phyloP scores from a whole-genome alignment of 2,329 filamentous ascomycete species.

The Curvularia spicifera region DNA sequence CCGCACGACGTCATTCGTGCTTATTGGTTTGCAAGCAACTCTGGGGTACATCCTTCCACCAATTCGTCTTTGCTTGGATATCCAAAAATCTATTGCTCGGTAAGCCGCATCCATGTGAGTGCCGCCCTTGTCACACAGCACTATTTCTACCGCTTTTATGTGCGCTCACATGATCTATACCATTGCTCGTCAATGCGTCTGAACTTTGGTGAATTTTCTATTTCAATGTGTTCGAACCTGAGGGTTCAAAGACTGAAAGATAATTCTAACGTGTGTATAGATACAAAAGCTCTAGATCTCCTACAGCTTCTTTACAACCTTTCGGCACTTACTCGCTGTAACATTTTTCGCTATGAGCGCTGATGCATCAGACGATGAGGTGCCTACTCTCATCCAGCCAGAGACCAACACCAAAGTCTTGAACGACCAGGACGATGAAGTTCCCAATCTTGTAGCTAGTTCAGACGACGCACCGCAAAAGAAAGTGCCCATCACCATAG shows the following conservation, averaged over 20 bases:
- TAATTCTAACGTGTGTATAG: neutral
- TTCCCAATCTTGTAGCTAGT: slow-evolving; percentile 34
- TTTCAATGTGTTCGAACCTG: neutral
- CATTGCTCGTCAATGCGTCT: neutral
- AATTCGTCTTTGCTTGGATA: neutral
- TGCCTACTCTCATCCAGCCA: slow-evolving; percentile 63
- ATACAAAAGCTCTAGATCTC: neutral
- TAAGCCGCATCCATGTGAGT: neutral
- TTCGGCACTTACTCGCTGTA: neutral
- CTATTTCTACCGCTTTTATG: neutral
- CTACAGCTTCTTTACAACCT: neutral
- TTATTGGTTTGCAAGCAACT: neutral
- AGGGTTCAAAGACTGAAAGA: neutral
- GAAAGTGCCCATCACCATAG: slow-evolving; percentile 84
- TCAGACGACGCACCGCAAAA: slow-evolving; percentile 58
- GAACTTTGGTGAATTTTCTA: neutral
- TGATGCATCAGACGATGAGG: slow-evolving; percentile 41
- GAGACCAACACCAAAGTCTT: slow-evolving; percentile 27
- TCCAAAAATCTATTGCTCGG: neutral
- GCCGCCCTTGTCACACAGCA: neutral
- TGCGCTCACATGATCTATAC: neutral
- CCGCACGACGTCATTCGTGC: slow-evolving; percentile 16
- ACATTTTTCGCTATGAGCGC: slow-evolving; percentile 21
- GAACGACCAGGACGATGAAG: slow-evolving; percentile 31
- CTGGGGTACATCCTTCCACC: neutral